Conservation (phyloP, 495 filamentous ascomycete species). For the Lindgomyces ingoldianus region DNA sequence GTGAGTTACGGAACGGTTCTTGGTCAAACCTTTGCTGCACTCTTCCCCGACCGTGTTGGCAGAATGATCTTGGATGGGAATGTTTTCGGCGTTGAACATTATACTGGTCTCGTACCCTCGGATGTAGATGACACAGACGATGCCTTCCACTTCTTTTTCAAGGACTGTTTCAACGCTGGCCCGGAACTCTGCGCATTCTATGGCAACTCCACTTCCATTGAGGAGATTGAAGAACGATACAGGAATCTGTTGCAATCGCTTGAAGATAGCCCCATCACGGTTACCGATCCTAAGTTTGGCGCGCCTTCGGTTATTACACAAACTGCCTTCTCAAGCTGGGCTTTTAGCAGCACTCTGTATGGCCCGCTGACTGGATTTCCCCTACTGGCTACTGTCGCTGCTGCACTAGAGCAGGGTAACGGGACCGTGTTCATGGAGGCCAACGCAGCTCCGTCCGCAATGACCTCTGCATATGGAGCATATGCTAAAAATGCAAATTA, state of each 20-base stretch:
- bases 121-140: constrained; percentile 11
- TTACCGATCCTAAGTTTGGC: constrained; percentile 24
- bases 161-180: constrained; percentile 19
- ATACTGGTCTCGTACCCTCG: neutral
- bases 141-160: constrained; percentile 7
- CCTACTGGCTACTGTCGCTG: no score
- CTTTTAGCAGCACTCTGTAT: no score
- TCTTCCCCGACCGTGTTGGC: constrained; percentile 54
- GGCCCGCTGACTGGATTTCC: no score
- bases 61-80: constrained; percentile 57
- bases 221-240: constrained; percentile 48
- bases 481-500: no score
- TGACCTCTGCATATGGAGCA: no score
- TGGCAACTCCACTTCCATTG: constrained; percentile 37
- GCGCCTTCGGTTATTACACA: constrained; percentile 36
- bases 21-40: constrained; percentile 50
- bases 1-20: constrained; percentile 40
- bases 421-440: no score
- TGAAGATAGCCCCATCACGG: constrained; percentile 42
- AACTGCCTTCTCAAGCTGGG: constrained; percentile 35
- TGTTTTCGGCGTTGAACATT: constrained; percentile 46
- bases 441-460: no score
- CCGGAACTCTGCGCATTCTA: constrained; percentile 12
- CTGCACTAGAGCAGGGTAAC: no score
- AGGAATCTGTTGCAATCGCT: constrained; percentile 47